phyloP scores from a whole-genome alignment of 495 filamentous ascomycete species.

The Corynascus novoguineensis region DNA sequence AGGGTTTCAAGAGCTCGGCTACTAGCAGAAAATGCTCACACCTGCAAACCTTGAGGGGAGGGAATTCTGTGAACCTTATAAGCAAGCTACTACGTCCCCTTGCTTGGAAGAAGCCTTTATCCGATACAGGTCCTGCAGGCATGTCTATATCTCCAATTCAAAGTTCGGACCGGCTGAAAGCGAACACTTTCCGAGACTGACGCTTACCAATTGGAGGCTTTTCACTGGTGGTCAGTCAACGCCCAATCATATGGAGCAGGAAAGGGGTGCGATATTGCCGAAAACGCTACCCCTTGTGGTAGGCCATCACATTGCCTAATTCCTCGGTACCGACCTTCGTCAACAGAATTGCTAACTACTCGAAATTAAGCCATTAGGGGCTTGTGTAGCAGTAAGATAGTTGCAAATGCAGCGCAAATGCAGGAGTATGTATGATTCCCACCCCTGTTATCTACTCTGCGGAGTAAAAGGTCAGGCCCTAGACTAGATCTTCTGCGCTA shows the following conservation, averaged over 20 bases:
- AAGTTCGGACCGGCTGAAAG: slow-evolving; percentile 21
- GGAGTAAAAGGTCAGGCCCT: too few species aligned
- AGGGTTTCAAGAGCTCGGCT: not conserved
- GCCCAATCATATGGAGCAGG: not conserved
- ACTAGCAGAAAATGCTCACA: too few species aligned
- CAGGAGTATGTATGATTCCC: too few species aligned
- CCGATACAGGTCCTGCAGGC: slow-evolving; percentile 14
- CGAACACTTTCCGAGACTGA: not conserved
- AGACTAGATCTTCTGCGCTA: too few species aligned
- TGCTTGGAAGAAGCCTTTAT: slow-evolving; percentile 3
- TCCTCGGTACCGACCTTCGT: too few species aligned
- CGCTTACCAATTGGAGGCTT: not conserved
- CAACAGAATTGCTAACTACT: too few species aligned
- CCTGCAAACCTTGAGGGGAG: not conserved
- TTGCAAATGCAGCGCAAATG: too few species aligned
- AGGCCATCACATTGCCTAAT: too few species aligned
- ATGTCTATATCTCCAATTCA: slow-evolving; percentile 16
- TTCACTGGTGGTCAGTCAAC: not conserved
- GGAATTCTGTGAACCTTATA: slow-evolving; percentile 9
- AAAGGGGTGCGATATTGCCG: not conserved
- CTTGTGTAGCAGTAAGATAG: too few species aligned
- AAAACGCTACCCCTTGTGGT: too few species aligned
- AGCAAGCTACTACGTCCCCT: not conserved
- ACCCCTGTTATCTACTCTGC: too few species aligned
- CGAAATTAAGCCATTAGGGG: too few species aligned